Conservation (phyloP, 2,329 filamentous ascomycete genomes). For the Trichoderma afroharzianum region DNA sequence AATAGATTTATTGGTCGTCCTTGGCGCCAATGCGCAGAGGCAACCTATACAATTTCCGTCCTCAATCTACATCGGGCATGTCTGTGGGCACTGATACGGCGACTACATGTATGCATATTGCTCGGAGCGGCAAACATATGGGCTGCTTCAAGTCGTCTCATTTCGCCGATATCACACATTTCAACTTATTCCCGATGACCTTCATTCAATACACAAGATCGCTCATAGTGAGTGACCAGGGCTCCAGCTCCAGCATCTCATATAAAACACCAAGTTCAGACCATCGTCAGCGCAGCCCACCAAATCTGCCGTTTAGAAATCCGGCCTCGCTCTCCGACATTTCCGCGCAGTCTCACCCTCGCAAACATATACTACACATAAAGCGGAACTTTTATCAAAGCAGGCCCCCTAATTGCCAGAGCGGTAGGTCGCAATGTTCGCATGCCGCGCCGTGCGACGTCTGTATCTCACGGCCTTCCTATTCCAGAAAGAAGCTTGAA, state of each 20-base stretch:
- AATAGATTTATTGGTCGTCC: neutral
- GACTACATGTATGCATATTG: neutral
- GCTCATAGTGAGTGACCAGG: neutral
- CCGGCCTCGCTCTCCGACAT: neutral
- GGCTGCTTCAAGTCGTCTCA: neutral
- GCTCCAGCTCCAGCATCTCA: neutral
- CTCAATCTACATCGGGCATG: neutral
- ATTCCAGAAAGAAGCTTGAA: slow-evolving; percentile 8
- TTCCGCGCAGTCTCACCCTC: neutral
- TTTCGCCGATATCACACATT: neutral
- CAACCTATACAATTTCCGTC: neutral
- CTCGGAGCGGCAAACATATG: neutral
- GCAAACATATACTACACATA: neutral
- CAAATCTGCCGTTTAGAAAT: neutral
- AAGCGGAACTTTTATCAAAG: neutral
- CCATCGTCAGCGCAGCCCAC: neutral
- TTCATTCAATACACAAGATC: neutral
- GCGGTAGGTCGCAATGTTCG: neutral
- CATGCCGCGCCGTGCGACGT: neutral
- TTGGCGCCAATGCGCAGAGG: neutral
- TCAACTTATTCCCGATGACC: neutral
- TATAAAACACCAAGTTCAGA: neutral
- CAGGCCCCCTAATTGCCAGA: neutral
- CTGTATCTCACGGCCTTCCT: slow-evolving; percentile 5
- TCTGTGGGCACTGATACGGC: neutral